Evolutionary conservation across 2,329 filamentous ascomycete species (phyloP).

Genomic region (Boeremia lycopersici): DNA sequence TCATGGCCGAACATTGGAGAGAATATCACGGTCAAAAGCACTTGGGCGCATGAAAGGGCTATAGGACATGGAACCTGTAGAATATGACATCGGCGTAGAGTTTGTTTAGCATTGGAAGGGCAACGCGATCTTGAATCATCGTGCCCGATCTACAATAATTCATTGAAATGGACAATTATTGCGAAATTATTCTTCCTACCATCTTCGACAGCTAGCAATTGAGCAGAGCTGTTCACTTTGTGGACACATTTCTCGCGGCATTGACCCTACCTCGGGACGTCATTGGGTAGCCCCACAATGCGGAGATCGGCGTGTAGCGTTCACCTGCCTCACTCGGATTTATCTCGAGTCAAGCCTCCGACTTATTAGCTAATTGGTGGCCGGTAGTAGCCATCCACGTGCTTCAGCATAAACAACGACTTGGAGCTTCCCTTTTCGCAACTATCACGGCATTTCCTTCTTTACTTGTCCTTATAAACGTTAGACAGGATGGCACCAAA

Average conservation of each 20-base stretch:
- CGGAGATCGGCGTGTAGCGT: constrained; percentile 21
- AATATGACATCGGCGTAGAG: constrained; percentile 34
- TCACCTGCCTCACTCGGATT: constrained; percentile 26
- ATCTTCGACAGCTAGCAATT: not conserved
- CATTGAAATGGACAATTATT: not conserved
- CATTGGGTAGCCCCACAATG: constrained; percentile 17
- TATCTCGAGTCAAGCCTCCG: constrained; percentile 14
- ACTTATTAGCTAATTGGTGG: constrained; percentile 33
- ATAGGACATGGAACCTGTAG: constrained; percentile 31
- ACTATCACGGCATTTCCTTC: constrained; percentile 8
- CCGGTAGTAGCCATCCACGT: constrained; percentile 14
- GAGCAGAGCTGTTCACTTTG: not conserved
- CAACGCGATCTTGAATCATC: constrained; percentile 20
- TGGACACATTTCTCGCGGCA: constrained; percentile 11
- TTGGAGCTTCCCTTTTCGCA: constrained; percentile 10
- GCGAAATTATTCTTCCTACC: not conserved
- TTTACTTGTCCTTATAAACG: not conserved
- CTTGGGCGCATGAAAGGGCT: constrained; percentile 24
- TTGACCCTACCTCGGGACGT: constrained; percentile 5
- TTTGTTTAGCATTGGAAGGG: constrained; percentile 29
- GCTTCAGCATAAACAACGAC: constrained; percentile 2
- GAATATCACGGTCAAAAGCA: constrained; percentile 11
- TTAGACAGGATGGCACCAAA: constrained; percentile 49
- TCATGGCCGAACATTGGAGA: not conserved
- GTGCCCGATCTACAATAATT: constrained; percentile 4